Evolutionary conservation across 2,329 filamentous ascomycete species (phyloP).

Genomic region (Aspergillus pseudoglaucus): DNA sequence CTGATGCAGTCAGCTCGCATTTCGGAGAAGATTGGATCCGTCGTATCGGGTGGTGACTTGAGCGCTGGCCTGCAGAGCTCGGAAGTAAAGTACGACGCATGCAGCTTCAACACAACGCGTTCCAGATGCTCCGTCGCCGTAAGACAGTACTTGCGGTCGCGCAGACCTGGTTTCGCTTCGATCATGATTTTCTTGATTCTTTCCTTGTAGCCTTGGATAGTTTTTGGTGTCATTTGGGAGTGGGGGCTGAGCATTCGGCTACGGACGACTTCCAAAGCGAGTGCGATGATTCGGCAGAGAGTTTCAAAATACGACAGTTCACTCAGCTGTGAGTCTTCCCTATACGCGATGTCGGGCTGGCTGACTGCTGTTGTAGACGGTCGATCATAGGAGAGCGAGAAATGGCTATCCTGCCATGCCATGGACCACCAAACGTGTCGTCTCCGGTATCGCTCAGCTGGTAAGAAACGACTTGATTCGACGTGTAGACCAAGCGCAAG

Average conservation of each 20-base stretch:
- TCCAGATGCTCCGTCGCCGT: conserved; percentile 49
- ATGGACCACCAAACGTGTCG: conserved; percentile 52
- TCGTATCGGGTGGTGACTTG: conserved; percentile 43
- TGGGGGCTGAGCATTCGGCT: conserved; percentile 51
- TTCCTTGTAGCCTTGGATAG: conserved; percentile 52
- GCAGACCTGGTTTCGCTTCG: conserved; percentile 53
- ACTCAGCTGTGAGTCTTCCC: conserved; percentile 42
- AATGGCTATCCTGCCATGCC: conserved; percentile 58
- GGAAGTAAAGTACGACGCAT: conserved; percentile 57
- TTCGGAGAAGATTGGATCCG: conserved; percentile 31
- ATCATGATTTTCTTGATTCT: conserved; percentile 52
- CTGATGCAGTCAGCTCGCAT: conserved; percentile 51
- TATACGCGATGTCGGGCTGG: conserved; percentile 46
- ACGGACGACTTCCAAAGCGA: conserved; percentile 53
- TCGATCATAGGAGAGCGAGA: conserved; percentile 58
- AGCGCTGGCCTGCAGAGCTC: conserved; percentile 57
- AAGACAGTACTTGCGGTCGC: conserved; percentile 43
- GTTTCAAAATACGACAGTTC: conserved; percentile 53
- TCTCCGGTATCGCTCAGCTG: conserved; percentile 41
- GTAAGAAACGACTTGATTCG: conserved; percentile 49
- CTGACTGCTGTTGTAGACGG: conserved; percentile 50
- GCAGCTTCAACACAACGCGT: conserved; percentile 55
- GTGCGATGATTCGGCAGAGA: conserved; percentile 49
- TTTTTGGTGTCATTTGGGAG: conserved; percentile 47
- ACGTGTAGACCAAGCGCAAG: conserved; percentile 56